Conservation (phyloP, 2,329 filamentous ascomycete genomes). For the Cytospora mali region DNA sequence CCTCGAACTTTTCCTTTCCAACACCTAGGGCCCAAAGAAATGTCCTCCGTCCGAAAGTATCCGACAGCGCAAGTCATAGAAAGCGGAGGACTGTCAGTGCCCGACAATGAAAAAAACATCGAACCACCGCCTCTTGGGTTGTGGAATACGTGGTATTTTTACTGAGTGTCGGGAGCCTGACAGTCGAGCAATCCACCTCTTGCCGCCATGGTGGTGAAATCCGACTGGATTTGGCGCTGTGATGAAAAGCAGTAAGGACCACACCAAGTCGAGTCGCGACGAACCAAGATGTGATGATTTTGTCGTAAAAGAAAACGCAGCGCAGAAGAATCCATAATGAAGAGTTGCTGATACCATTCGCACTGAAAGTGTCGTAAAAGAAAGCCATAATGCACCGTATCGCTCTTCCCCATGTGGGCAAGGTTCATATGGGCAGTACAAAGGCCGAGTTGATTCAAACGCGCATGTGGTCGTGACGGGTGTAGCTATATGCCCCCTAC, state of each 20-base stretch:
- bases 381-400: not conserved
- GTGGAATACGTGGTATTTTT: not conserved
- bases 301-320: not conserved
- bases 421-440: not conserved
- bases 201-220: not conserved
- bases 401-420: not conserved
- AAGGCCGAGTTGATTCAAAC: not conserved
- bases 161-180: not conserved
- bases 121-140: not conserved
- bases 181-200: not conserved
- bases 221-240: not conserved
- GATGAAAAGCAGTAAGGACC: not conserved
- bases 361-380: too few species aligned
- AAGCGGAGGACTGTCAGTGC: too few species aligned
- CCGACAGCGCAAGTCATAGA: not conserved
- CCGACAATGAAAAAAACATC: not conserved
- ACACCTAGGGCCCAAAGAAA: not conserved
- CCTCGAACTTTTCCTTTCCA: not conserved
- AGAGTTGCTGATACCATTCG: not conserved
- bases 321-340: not conserved
- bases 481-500: not conserved
- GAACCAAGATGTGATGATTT: not conserved
- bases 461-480: not conserved
- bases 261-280: not conserved
- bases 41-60: too few species aligned